These are phyloP conservation scores for Falciphora oryzae DNA, from an alignment of 2,329 filamentous ascomycete genomes.

Conservation along the genomic window DNA sequence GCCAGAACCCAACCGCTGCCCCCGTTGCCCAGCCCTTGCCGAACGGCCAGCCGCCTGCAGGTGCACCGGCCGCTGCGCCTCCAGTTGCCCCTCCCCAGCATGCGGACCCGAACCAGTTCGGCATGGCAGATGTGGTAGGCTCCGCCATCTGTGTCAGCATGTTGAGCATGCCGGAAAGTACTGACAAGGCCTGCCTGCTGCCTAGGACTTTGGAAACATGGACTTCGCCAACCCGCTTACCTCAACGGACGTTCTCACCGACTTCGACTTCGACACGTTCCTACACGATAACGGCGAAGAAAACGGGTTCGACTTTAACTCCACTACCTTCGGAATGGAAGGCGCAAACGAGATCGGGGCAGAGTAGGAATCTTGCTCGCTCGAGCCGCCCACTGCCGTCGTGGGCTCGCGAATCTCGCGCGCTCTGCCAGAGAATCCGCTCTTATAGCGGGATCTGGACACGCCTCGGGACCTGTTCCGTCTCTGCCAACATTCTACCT, in stretches of 20 bases:
- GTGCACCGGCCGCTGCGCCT: constrained; percentile 35
- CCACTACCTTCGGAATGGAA: constrained; percentile 48
- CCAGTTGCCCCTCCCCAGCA: constrained; percentile 39
- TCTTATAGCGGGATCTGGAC: neutral
- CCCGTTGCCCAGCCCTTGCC: constrained; percentile 25
- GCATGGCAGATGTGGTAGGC: constrained; percentile 44
- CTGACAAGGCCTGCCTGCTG: constrained; percentile 13
- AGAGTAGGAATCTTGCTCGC: constrained; percentile 34
- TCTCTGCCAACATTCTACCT: neutral
- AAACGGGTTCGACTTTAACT: constrained; percentile 49
- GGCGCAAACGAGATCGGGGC: constrained; percentile 49
- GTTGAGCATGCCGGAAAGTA: neutral
- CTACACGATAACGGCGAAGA: constrained; percentile 49
- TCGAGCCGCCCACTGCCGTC: neutral
- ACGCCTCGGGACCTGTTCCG: neutral
- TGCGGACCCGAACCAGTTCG: constrained; percentile 43
- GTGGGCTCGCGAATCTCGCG: neutral
- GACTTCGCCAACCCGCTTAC: constrained; percentile 51
- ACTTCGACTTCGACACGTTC: constrained; percentile 66
- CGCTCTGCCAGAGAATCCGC: neutral
- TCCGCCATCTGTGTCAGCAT: neutral
- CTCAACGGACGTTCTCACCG: constrained; percentile 53
- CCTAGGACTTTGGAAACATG: constrained; percentile 40
- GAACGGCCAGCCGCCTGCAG: constrained; percentile 40
- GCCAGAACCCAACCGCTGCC: constrained; percentile 31